Evolutionary conservation across 176 grass and related monocot species (phyloP).

Genomic region (Dactylis glomerata): DNA sequence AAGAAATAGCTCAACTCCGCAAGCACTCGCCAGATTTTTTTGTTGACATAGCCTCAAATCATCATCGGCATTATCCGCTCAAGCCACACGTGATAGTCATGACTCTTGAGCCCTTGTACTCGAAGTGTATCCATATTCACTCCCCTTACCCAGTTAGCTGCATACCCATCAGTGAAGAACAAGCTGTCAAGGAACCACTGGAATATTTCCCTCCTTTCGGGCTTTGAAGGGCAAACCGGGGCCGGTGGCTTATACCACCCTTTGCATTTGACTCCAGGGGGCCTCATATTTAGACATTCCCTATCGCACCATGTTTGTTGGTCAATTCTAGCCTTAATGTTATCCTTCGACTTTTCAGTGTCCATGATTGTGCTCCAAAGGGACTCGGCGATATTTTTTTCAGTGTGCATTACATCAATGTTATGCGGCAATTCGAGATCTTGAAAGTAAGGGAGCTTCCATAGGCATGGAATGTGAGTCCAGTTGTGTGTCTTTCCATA

Average conservation of each 20-base stretch:
- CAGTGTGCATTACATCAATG: neutral
- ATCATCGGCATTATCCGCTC: neutral
- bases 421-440: neutral
- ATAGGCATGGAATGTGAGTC: neutral
- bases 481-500: neutral
- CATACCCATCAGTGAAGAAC: conserved; percentile 1
- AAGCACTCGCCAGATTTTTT: neutral
- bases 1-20: neutral
- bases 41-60: neutral
- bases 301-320: neutral
- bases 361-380: too few species aligned
- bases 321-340: neutral
- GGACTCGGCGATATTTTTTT: too few species aligned
- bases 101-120: neutral
- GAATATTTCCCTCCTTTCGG: neutral
- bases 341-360: neutral
- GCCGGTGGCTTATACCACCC: too few species aligned
- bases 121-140: neutral
- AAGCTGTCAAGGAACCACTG: neutral
- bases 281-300: neutral
- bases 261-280: too few species aligned
- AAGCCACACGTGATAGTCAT: conserved; percentile 4
- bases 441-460: neutral
- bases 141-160: neutral
- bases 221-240: too few species aligned